These are phyloP conservation scores for Cutaneotrichosporon cavernicola DNA, from an alignment of 1,284 basidiomycete genomes.

Conservation along the genomic window DNA sequence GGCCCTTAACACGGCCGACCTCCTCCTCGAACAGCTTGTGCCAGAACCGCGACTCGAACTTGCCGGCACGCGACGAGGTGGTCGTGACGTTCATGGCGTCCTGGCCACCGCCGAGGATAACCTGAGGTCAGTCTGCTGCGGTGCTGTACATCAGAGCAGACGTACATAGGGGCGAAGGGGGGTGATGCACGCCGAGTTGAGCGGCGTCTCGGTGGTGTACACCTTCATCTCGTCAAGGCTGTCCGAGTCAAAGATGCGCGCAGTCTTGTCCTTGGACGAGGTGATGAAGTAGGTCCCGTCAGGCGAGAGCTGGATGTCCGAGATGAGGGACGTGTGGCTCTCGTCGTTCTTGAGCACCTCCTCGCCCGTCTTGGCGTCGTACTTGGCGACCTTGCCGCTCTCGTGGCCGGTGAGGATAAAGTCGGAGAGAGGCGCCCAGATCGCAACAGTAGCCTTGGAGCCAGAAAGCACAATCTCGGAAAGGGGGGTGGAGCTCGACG, in stretches of 20 bases:
- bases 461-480: constrained; percentile 84
- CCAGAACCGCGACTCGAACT: constrained; percentile 99
- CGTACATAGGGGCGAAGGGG: constrained; percentile 74
- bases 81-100: constrained; percentile 98
- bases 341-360: constrained; percentile 70
- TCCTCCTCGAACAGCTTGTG: constrained; percentile 98
- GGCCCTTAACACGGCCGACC: constrained; percentile 92
- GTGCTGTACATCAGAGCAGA: neutral
- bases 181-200: constrained; percentile 90
- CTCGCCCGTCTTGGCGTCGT: constrained; percentile 83
- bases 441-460: constrained; percentile 91
- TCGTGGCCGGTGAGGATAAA: constrained; percentile 93
- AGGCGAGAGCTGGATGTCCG: constrained; percentile 86
- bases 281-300: constrained; percentile 96
- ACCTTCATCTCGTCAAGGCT: constrained; percentile 90
- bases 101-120: constrained; percentile 92
- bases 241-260: constrained; percentile 87
- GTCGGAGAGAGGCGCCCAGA: constrained; percentile 77
- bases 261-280: constrained; percentile 93
- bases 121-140: neutral
- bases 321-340: constrained; percentile 76
- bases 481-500: constrained; percentile 60
- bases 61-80: constrained; percentile 87
- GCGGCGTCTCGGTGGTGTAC: constrained; percentile 86
- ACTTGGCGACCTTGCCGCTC: constrained; percentile 88